Base-by-base conservation (phyloP, 129 eudicot species). In the Pseudognaphalium luteoalbum region DNA sequence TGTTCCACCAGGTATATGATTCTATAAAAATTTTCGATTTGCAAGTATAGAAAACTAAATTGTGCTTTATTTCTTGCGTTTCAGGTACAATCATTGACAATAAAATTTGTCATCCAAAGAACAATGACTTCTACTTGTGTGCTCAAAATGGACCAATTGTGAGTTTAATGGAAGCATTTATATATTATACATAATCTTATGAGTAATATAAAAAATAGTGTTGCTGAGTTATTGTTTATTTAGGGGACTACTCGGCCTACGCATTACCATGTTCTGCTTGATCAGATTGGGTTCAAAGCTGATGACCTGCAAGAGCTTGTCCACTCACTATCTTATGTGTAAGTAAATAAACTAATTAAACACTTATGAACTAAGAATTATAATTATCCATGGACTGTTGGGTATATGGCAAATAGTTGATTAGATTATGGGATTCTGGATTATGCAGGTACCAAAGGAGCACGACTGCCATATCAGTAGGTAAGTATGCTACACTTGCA, bases 211-310 rank as follows among this genome's bases (percentile, higher is more conserved):
- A 35, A 35, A 5, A 9, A 39, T 39, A 8, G 12, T 39, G 44
- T 39, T 8, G 12, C 12, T 39, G 44, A 39, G 44, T 39, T 39
- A 9, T 34, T 6, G 17, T 52, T 54, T 7, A 57, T 74, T 20
- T 57, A 86, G 89, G 96, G 97, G 14, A 92, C 97, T 0, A 86
- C 93, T 9, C 68, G 93, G 22, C 97, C 97, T 7, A 92, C 96
- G 2, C 96, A 92, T 76, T 92, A 92, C 71, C 96, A 89, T 84
- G 97, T 92, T 5, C 84, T 92, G 35, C 22, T 79, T 8, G 93
- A 90, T 44, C 88, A 92, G 86, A 80, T 89, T 47, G 96, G 97
- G 21, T 82, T 92, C 25, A 74, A 86, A 1, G 74, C 91, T 2
- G 96, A 89, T 83, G 90, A 92, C 32, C 63, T 92, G 50, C 96